Evolutionary conservation across 1,284 basidiomycete species (phyloP), one percentile per base, ranked within the genome.

Genomic region (Tilletia caries): DNA sequence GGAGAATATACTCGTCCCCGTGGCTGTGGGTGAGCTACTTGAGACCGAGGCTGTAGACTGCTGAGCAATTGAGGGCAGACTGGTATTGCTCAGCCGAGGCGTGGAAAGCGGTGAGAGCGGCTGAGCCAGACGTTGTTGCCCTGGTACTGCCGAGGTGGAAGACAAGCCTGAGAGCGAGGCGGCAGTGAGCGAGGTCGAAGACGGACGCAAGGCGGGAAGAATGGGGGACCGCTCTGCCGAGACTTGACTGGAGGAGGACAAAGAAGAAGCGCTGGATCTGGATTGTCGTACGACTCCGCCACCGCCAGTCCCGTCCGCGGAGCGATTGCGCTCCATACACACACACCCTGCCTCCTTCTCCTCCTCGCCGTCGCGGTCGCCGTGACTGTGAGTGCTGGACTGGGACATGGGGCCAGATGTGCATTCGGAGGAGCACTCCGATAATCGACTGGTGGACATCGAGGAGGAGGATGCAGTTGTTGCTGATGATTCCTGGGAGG

Each of bases 381-480:
- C 20, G 6, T 18, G 48, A 8, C 20, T 6, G 20, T 5, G 20
- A 50, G 18, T 20, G 6, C 48, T 6, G 23, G 48, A 50, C 48
- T 6, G 20, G 10, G 48, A n/a, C 41, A 18, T n/a, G 20, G 52
- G 23, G 52, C 27, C 58, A 33, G 58, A 25, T n/a, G 58, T 29
- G n/a, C 58, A 62, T 20, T 62, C 58, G 5, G 58, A 62, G 58
- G 29, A 62, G 33, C 58, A 62, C 1, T 62, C 58, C 2, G 52
- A 54, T n/a, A n/a, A n/a, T 8, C 29, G 52, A 54, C 29, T 54
- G 52, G 58, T 62, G 3, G 58, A 62, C 58, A 62, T 62, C 3
- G 58, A 62, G 32, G 58, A 62, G 10, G 58, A 62, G 32, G 37
- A 41, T 6, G 37, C 37, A 41, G 37, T 41, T 1, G 58, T 62